Conservation (phyloP, 1,284 basidiomycete genomes). For the Rhodotorula sp. region DNA sequence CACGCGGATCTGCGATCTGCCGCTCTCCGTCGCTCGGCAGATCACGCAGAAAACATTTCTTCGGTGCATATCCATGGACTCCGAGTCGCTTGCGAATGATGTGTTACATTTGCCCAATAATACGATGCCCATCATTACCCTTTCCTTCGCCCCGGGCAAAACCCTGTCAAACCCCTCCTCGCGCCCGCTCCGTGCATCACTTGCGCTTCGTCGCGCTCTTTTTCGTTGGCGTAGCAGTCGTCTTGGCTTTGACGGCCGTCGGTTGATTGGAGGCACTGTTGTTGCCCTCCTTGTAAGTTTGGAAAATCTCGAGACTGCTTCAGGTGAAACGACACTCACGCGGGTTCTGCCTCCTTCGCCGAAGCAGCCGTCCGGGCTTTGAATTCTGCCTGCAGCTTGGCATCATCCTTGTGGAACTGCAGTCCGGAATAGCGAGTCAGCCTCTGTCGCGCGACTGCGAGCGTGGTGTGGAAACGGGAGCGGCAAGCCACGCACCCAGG, state of each 20-base stretch:
- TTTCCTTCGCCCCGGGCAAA: no score
- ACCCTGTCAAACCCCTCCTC: no score
- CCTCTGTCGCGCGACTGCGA: no score
- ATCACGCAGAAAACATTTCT: background rate
- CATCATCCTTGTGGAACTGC: conserved; percentile 28
- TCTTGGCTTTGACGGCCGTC: background rate
- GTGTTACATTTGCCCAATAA: background rate
- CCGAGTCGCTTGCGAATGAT: background rate
- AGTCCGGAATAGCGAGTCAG: background rate
- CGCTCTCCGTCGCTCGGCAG: background rate
- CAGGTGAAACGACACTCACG: background rate
- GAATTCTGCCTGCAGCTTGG: conserved; percentile 1
- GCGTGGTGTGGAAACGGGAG: background rate
- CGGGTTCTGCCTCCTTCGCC: background rate
- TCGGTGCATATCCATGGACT: background rate
- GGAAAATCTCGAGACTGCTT: background rate
- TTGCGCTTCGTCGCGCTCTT: conserved; percentile 14
- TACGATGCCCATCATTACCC: background rate
- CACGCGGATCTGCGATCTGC: conserved; percentile 6
- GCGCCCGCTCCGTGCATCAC: no score
- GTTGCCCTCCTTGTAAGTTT: background rate
- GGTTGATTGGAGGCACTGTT: background rate
- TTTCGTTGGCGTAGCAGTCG: background rate
- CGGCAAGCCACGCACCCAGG: conserved; percentile 3
- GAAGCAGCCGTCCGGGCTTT: background rate